phyloP scores from a whole-genome alignment of 192 early-diverging fungal genomes.

The Backusella tuberculispora region DNA sequence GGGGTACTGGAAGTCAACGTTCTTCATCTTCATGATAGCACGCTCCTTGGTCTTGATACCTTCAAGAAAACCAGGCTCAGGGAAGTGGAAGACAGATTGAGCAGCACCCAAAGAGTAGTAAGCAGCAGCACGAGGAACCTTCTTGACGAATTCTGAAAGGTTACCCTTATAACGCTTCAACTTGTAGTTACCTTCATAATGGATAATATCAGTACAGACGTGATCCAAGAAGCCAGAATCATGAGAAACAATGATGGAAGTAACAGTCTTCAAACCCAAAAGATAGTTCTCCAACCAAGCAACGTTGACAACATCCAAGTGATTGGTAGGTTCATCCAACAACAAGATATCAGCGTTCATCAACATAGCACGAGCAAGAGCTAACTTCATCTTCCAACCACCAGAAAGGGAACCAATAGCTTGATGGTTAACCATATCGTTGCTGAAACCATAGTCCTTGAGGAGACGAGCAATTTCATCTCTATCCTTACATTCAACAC shows the following conservation, averaged over 20 bases:
- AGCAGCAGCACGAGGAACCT: constrained; percentile 71
- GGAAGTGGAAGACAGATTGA: constrained; percentile 69
- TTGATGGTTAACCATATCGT: constrained; percentile 59
- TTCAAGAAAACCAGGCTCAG: constrained; percentile 73
- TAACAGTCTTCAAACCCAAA: constrained; percentile 67
- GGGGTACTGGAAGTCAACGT: constrained; percentile 74
- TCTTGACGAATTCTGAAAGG: constrained; percentile 80
- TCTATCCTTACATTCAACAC: constrained; percentile 58
- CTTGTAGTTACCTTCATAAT: constrained; percentile 76
- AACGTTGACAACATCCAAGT: constrained; percentile 75
- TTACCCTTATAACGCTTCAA: constrained; percentile 81
- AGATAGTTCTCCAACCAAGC: constrained; percentile 76
- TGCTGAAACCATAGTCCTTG: constrained; percentile 69
- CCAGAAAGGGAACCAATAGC: constrained; percentile 79
- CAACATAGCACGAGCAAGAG: constrained; percentile 84
- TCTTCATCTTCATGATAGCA: constrained; percentile 78
- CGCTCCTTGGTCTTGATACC: constrained; percentile 78
- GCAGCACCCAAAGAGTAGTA: constrained; percentile 78
- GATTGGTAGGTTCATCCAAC: constrained; percentile 87
- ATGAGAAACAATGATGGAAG: constrained; percentile 87
- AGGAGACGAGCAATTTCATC: constrained; percentile 54
- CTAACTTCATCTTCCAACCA: constrained; percentile 93
- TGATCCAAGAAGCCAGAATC: constrained; percentile 84
- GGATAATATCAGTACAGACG: constrained; percentile 84
- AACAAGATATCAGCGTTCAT: constrained; percentile 84